A percentile compares a stretch with the other conserved stretches of the same genome.
phyloP scores from a whole-genome alignment of 371 early-diverging fungal species.

The Mortierella sp. region DNA sequence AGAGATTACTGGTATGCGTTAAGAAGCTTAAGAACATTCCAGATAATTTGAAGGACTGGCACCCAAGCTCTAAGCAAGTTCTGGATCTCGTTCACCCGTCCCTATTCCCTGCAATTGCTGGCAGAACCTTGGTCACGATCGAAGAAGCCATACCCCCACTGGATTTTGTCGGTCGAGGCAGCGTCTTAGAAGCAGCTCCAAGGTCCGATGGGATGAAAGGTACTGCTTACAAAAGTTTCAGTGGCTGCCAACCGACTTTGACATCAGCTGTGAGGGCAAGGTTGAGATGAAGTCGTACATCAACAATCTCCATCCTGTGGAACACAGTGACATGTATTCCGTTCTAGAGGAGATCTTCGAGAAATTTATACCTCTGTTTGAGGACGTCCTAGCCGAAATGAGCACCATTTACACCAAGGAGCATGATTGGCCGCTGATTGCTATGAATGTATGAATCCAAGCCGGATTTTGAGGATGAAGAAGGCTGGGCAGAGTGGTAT shows the following conservation, averaged over 20 bases:
- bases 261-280: constrained; percentile 50
- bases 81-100: constrained; percentile 75
- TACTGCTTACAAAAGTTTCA: constrained; percentile 51
- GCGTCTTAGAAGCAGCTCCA: neutral
- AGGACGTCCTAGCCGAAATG: constrained; percentile 47
- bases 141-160: constrained; percentile 18
- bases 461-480: constrained; percentile 24
- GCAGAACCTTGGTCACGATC: constrained; percentile 16
- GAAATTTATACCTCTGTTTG: constrained; percentile 59
- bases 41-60: constrained; percentile 59
- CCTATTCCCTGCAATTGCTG: constrained; percentile 57
- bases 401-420: constrained; percentile 16
- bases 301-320: constrained; percentile 56
- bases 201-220: neutral
- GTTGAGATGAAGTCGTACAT: constrained; percentile 61
- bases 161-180: constrained; percentile 1
- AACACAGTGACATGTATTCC: constrained; percentile 51
- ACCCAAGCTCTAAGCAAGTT: constrained; percentile 65
- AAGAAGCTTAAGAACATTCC: constrained; percentile 53
- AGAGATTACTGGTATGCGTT: constrained; percentile 35
- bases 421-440: constrained; percentile 19
- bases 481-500: neutral
- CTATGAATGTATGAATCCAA: constrained; percentile 27
- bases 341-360: constrained; percentile 52
- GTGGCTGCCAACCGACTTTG: constrained; percentile 69